Conservation (phyloP, 345 rosid genomes). For the Salix suchowensis region DNA sequence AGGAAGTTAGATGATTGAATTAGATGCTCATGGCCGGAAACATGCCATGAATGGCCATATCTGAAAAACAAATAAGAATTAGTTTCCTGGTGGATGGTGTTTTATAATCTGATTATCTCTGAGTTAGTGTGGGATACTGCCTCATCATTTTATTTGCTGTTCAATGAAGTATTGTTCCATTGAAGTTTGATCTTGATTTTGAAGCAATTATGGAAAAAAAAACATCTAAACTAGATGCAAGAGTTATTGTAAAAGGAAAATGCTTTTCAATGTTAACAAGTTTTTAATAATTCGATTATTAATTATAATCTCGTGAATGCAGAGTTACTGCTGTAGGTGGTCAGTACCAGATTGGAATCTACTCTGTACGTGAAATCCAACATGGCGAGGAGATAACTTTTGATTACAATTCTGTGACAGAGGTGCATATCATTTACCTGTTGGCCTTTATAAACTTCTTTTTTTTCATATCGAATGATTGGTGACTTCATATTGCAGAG, state of each 20-base stretch:
- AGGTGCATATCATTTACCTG: slow-evolving; percentile 48
- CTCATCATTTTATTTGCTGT: neutral
- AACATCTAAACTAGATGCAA: neutral
- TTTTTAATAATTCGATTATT: neutral
- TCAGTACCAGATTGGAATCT: slow-evolving; percentile 96
- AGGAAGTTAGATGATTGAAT: neutral
- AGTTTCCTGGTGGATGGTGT: neutral
- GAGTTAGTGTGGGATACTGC: neutral
- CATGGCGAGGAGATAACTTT: slow-evolving; percentile 95
- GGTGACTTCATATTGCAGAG: slow-evolving; percentile 53
- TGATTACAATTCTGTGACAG: slow-evolving; percentile 97
- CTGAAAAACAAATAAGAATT: neutral
- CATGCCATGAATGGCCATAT: neutral
- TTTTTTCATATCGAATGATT: slow-evolving; percentile 13
- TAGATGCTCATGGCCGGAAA: neutral
- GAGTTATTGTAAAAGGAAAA: neutral
- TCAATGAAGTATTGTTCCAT: neutral
- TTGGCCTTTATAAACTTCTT: neutral
- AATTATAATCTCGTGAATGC: slow-evolving; percentile 14
- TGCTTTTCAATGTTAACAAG: neutral
- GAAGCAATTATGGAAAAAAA: neutral
- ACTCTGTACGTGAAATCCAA: slow-evolving; percentile 70
- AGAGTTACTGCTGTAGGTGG: slow-evolving; percentile 99
- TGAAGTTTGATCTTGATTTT: neutral
- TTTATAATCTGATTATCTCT: neutral